phyloP scores from a whole-genome alignment of 2,329 filamentous ascomycete species.

The Fusarium beomiforme region DNA sequence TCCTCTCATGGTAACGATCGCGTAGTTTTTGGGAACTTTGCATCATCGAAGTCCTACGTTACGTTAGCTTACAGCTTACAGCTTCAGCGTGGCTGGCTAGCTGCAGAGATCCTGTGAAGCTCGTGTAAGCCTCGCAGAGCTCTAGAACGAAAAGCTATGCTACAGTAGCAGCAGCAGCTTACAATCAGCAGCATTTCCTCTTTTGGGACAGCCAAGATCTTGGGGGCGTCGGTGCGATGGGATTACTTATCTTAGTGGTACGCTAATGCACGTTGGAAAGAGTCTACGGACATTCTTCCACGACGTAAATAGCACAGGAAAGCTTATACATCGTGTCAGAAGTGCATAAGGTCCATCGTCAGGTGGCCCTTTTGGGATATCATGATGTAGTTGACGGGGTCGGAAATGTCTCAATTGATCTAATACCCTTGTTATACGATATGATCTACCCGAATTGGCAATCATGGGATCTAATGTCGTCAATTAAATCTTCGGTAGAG shows the following conservation, averaged over 20 bases:
- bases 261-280: constrained; percentile 19
- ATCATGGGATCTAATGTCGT: background rate
- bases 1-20: background rate
- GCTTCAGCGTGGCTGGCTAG: background rate
- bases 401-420: background rate
- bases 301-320: constrained; percentile 14
- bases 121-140: constrained; percentile 6
- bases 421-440: background rate
- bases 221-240: background rate
- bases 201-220: constrained; percentile 10
- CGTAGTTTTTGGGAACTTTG: background rate
- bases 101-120: background rate
- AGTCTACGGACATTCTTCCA: background rate
- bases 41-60: constrained; percentile 12
- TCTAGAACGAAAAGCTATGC: constrained; percentile 4
- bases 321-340: constrained; percentile 20
- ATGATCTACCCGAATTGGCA: background rate
- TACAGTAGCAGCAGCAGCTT: background rate
- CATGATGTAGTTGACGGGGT: constrained; percentile 22
- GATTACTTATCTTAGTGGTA: background rate
- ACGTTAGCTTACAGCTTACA: no score
- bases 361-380: background rate
- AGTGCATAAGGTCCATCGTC: constrained; percentile 12
- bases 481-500: background rate
- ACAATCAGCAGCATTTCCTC: constrained; percentile 1